Conservation (phyloP, 2,329 filamentous ascomycete species). For the Fonsecaea pugnacius region DNA sequence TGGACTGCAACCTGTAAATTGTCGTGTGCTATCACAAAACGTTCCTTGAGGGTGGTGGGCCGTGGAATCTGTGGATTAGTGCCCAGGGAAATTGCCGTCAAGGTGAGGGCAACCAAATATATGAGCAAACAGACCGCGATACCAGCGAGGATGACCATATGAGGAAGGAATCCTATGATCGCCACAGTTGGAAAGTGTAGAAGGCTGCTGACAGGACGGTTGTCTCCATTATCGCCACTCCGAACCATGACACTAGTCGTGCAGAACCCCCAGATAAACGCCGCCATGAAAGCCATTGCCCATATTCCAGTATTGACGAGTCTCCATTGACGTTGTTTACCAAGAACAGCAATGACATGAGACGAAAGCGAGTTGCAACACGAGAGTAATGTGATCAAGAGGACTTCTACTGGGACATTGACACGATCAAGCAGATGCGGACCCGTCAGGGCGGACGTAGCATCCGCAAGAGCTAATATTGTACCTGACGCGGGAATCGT, state of each 20-base stretch:
- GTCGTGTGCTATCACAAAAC: slow-evolving; percentile 72
- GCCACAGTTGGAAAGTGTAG: slow-evolving; percentile 91
- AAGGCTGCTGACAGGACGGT: slow-evolving; percentile 58
- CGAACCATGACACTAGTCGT: slow-evolving; percentile 46
- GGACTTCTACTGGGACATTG: slow-evolving; percentile 86
- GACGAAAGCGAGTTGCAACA: slow-evolving; percentile 86
- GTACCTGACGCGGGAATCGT: slow-evolving; percentile 43
- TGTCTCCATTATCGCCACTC: slow-evolving; percentile 31
- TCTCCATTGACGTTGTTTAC: slow-evolving; percentile 77
- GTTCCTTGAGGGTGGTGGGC: slow-evolving; percentile 58
- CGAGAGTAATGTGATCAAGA: slow-evolving; percentile 85
- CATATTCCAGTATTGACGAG: slow-evolving; percentile 86
- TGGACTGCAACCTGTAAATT: slow-evolving; percentile 94
- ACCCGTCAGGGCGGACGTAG: slow-evolving; percentile 40
- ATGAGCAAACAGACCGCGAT: slow-evolving; percentile 77
- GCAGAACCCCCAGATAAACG: slow-evolving; percentile 76
- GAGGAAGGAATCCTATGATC: slow-evolving; percentile 91
- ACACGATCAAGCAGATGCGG: slow-evolving; percentile 72
- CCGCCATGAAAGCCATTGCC: slow-evolving; percentile 86
- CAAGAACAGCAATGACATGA: slow-evolving; percentile 78
- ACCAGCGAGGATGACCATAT: slow-evolving; percentile 81
- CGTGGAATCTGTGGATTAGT: slow-evolving; percentile 55
- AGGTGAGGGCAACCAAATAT: slow-evolving; percentile 73
- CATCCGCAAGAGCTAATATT: slow-evolving; percentile 43
- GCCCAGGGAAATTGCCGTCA: slow-evolving; percentile 70